These are phyloP conservation scores for Oropetium thomaeum DNA, from an alignment of 176 grass and related monocot species.

Conservation along the genomic window DNA sequence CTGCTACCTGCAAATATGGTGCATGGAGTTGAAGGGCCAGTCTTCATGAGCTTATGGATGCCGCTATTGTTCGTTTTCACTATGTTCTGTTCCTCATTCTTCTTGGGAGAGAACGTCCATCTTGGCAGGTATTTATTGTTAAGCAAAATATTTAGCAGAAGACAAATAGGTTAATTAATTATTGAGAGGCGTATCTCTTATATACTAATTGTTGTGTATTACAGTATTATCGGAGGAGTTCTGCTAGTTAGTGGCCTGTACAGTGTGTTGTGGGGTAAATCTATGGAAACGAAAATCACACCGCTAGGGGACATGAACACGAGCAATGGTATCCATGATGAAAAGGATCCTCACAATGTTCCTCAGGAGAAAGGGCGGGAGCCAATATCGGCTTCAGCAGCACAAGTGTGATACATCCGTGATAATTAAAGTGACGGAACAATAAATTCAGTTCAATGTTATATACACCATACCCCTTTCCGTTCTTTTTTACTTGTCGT, in stretches of 20 bases:
- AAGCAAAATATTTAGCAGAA: not conserved
- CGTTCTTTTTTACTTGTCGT: too few relatives aligned
- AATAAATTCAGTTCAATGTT: too few relatives aligned
- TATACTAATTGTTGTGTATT: conserved; percentile 10
- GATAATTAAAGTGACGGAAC: too few relatives aligned
- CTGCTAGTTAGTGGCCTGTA: conserved; percentile 56
- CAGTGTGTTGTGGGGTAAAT: conserved; percentile 60
- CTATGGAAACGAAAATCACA: not conserved
- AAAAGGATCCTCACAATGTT: not conserved
- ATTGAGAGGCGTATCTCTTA: not conserved
- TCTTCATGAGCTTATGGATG: not conserved
- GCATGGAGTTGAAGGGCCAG: not conserved
- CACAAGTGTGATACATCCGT: not conserved
- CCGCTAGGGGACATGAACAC: not conserved
- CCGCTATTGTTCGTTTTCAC: not conserved
- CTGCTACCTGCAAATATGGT: conserved; percentile 45
- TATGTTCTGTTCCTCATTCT: conserved; percentile 13
- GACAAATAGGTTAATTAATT: not conserved
- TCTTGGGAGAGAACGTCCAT: not conserved
- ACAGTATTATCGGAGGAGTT: conserved; percentile 44
- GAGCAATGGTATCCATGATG: not conserved
- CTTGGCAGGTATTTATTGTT: not conserved
- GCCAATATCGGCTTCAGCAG: not conserved
- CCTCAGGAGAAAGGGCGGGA: not conserved
- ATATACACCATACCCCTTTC: not conserved